Evolutionary conservation across 768 basidiomycete genomes (phyloP).

Genomic region (Pulveroboletus sp.): DNA sequence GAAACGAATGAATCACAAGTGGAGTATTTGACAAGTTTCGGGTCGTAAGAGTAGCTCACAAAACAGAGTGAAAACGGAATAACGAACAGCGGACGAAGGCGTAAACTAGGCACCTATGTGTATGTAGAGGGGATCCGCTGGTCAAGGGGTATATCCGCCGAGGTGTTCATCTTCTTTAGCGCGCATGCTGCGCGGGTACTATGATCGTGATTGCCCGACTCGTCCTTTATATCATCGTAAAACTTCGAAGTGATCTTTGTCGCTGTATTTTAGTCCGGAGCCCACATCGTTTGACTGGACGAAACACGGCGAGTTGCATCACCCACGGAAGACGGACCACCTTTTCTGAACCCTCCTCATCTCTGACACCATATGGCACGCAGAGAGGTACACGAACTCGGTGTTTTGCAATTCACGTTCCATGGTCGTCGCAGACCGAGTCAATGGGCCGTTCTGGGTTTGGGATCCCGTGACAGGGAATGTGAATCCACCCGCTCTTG

Average conservation of each 20-base stretch:
- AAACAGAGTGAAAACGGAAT: no score
- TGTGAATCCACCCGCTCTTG: conserved; percentile 5
- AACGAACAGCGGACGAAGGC: background rate
- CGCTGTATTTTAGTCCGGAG: background rate
- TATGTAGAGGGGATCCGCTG: background rate
- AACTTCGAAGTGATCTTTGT: background rate
- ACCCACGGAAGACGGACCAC: conserved; percentile 1
- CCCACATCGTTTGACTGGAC: conserved; percentile 4
- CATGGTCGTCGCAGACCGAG: no score
- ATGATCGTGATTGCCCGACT: background rate
- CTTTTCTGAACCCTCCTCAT: no score
- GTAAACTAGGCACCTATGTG: background rate
- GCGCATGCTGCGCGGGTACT: background rate
- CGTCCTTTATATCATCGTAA: background rate
- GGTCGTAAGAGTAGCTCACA: no score
- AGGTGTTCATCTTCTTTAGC: background rate
- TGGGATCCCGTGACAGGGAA: no score
- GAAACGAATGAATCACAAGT: no score
- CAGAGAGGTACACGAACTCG: conserved; percentile 22
- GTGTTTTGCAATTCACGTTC: background rate
- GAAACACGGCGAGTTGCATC: background rate
- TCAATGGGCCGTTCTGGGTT: conserved; percentile 5
- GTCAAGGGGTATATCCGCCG: background rate
- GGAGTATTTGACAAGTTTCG: no score
- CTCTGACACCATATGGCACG: conserved; percentile 10